Evolutionary conservation across 192 early-diverging fungal genomes (phyloP).

Genomic region (Dissophora globulifera): DNA sequence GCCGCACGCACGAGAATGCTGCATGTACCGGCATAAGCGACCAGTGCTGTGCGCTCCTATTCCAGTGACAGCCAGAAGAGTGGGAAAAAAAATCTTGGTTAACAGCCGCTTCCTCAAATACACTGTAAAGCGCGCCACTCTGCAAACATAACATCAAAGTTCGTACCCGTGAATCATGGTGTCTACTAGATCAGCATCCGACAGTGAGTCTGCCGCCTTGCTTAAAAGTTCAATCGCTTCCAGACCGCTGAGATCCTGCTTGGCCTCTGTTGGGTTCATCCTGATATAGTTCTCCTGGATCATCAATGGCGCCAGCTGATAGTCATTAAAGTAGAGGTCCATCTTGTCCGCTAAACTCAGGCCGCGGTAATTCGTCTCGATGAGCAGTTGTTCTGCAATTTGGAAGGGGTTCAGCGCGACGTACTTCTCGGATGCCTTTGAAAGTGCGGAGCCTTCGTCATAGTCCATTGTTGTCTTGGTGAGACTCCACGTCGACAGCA

Average conservation of each 20-base stretch:
- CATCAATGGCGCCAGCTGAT: constrained; percentile 88
- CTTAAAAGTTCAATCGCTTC: constrained; percentile 70
- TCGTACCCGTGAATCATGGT: constrained; percentile 72
- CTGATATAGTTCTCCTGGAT: constrained; percentile 96
- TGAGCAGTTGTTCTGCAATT: constrained; percentile 72
- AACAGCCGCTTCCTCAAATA: no score
- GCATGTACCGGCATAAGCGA: constrained; percentile 90
- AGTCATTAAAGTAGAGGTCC: constrained; percentile 93
- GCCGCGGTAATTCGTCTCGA: constrained; percentile 29
- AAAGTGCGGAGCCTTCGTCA: constrained; percentile 83
- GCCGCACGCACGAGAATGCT: constrained; percentile 84
- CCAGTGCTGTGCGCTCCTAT: constrained; percentile 86
- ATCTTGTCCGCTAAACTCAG: constrained; percentile 72
- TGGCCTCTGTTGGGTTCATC: constrained; percentile 63
- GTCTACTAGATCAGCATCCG: constrained; percentile 85
- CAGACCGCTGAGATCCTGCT: constrained; percentile 9
- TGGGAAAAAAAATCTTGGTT: no score
- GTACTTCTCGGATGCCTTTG: constrained; percentile 55
- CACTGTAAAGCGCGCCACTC: no score
- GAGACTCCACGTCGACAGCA: constrained; percentile 92
- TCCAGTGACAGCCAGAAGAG: no score
- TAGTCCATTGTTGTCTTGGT: constrained; percentile 73
- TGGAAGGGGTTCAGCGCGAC: constrained; percentile 74
- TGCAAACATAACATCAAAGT: no score
- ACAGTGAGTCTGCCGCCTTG: constrained; percentile 88